Conservation (phyloP, 345 rosid genomes). For the Salix brachista region DNA sequence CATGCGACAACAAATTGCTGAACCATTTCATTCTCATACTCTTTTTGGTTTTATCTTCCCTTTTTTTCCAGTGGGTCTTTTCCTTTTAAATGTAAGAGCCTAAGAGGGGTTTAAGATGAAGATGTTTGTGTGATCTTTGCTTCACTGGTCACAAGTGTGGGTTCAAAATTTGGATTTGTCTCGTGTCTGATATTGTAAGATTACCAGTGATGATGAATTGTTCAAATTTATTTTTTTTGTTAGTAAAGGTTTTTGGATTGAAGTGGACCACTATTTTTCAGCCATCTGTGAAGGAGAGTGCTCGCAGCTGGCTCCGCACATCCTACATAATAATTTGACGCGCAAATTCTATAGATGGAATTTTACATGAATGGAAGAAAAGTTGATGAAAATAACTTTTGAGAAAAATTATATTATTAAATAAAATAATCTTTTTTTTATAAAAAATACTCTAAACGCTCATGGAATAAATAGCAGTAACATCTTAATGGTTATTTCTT, state of each 20-base stretch:
- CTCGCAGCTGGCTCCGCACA: no score
- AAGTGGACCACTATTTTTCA: no score
- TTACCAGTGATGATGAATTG: slow-evolving; percentile 3
- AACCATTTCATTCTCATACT: slow-evolving; percentile 4
- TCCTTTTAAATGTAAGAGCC: slow-evolving; percentile 24
- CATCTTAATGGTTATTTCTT: no score
- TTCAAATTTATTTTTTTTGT: neutral
- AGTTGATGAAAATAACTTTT: no score
- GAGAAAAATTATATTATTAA: no score
- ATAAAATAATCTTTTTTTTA: no score
- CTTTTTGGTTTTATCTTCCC: slow-evolving; percentile 19
- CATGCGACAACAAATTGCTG: slow-evolving; percentile 7
- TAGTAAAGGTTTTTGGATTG: neutral
- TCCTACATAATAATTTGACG: no score
- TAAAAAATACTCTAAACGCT: no score
- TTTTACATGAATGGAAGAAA: no score
- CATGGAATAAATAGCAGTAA: no score
- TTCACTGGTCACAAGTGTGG: neutral
- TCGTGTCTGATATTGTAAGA: slow-evolving; percentile 1
- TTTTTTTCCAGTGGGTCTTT: slow-evolving; percentile 23
- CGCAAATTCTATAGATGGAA: no score
- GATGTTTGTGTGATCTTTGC: neutral
- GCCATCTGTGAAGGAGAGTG: no score
- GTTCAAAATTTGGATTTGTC: neutral
- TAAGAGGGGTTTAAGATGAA: slow-evolving; percentile 17